Evolutionary conservation across 2,329 filamentous ascomycete species (phyloP).

Genomic region (Neocucurbitaria cava): DNA sequence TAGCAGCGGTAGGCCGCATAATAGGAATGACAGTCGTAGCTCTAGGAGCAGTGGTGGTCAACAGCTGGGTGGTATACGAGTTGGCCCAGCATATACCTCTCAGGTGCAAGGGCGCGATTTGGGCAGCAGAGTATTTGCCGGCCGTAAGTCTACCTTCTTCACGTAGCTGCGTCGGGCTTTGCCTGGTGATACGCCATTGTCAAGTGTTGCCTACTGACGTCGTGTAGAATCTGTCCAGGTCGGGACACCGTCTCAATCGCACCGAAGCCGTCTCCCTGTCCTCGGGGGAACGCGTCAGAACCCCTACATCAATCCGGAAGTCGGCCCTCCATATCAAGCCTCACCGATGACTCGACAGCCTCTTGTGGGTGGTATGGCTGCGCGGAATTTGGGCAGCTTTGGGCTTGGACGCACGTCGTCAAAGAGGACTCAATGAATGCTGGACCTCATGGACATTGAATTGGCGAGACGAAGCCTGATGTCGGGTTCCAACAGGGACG

Average conservation of each 20-base stretch:
- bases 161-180: too few species aligned
- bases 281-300: slow-evolving; percentile 36
- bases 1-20: slow-evolving; percentile 20
- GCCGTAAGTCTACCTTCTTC: slow-evolving; percentile 25
- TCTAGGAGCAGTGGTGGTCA: slow-evolving; percentile 34
- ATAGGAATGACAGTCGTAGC: slow-evolving; percentile 31
- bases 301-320: slow-evolving; percentile 22
- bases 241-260: slow-evolving; percentile 37
- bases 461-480: neutral
- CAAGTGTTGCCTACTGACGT: slow-evolving; percentile 4
- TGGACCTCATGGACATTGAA: slow-evolving; percentile 20
- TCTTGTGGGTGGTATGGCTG: slow-evolving; percentile 27
- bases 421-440: slow-evolving; percentile 24
- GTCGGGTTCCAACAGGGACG: neutral
- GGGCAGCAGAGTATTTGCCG: slow-evolving; percentile 17
- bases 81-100: slow-evolving; percentile 26
- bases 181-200: neutral
- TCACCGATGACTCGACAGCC: slow-evolving; percentile 44
- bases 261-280: slow-evolving; percentile 38
- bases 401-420: slow-evolving; percentile 40
- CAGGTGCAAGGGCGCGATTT: slow-evolving; percentile 28
- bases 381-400: slow-evolving; percentile 31
- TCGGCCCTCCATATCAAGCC: slow-evolving; percentile 31
- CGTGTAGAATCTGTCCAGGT: slow-evolving; percentile 29
- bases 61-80: slow-evolving; percentile 25